Conservation (phyloP, 78 protist genomes). For the Polysphondylium violaceum region DNA sequence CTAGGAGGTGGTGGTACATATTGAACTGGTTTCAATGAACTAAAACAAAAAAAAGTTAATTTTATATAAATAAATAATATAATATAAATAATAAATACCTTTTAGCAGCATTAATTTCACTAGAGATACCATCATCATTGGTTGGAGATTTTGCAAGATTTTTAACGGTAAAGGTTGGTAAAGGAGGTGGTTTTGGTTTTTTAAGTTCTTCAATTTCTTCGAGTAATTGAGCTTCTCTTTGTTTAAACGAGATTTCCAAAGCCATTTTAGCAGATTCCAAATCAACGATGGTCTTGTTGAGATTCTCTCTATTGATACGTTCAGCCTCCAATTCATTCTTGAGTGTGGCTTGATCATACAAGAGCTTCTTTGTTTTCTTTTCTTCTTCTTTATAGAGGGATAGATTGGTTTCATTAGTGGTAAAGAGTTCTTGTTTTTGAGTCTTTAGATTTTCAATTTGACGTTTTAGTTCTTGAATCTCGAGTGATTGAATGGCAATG, state of each 20-base stretch:
- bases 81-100: neutral
- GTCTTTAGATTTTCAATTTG: constrained; percentile 24
- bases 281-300: constrained; percentile 1
- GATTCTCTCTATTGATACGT: neutral
- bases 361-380: neutral
- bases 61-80: neutral
- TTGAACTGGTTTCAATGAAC: constrained; percentile 21
- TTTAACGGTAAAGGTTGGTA: constrained; percentile 20
- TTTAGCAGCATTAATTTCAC: constrained; percentile 15
- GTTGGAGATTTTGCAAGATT: constrained; percentile 3
- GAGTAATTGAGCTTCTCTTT: constrained; percentile 23
- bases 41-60: neutral
- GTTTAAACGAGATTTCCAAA: neutral
- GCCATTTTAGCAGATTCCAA: constrained; percentile 14
- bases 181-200: constrained; percentile 76
- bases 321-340: constrained; percentile 25
- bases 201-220: constrained; percentile 61
- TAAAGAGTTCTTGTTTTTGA: neutral
- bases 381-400: constrained; percentile 24
- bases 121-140: neutral
- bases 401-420: neutral
- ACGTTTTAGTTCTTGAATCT: constrained; percentile 48
- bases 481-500: constrained; percentile 24
- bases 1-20: constrained; percentile 22
- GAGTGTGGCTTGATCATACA: constrained; percentile 7